Percentiles rank a stretch among this genome's conserved stretches.
These are phyloP conservation scores for Cytospora chrysosperma DNA, from an alignment of 2,329 filamentous ascomycete species.

Conservation along the genomic window DNA sequence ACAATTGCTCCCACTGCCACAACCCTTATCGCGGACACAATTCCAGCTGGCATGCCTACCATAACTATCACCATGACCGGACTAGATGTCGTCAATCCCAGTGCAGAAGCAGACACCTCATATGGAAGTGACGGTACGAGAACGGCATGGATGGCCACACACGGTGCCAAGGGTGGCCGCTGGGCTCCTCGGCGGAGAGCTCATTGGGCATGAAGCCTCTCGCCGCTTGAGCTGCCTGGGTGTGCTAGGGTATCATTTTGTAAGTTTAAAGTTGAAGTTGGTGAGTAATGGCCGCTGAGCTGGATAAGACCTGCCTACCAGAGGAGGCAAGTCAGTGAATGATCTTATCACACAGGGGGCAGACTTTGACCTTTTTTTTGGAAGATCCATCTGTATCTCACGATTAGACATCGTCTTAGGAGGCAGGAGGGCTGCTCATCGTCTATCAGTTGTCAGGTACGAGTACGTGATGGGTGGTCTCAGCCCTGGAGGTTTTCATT, in stretches of 20 bases:
- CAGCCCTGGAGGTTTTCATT: not conserved
- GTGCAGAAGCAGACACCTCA: not conserved
- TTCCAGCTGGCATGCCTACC: not conserved
- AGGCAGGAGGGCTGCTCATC: slow-evolving; percentile 4
- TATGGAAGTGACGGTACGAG: not conserved
- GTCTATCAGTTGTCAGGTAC: slow-evolving; percentile 18
- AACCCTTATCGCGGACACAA: not conserved
- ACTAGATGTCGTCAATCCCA: not conserved
- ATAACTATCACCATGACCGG: not conserved
- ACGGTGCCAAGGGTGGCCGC: not conserved
- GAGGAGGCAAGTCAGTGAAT: not conserved
- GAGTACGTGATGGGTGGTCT: not conserved
- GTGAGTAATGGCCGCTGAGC: not conserved
- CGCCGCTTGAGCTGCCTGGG: not conserved
- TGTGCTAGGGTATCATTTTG: slow-evolving; percentile 2
- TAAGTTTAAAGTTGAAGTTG: not conserved
- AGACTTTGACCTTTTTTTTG: slow-evolving; percentile 8
- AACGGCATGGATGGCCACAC: not conserved
- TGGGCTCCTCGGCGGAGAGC: slow-evolving; percentile 3
- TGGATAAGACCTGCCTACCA: not conserved
- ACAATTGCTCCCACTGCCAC: not conserved
- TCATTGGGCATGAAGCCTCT: not conserved
- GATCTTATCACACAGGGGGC: slow-evolving; percentile 7
- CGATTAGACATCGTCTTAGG: slow-evolving; percentile 21
- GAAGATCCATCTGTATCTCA: slow-evolving; percentile 23